phyloP scores from a whole-genome alignment of 164 flowering plant genomes.

The Liriodendron chinense region DNA sequence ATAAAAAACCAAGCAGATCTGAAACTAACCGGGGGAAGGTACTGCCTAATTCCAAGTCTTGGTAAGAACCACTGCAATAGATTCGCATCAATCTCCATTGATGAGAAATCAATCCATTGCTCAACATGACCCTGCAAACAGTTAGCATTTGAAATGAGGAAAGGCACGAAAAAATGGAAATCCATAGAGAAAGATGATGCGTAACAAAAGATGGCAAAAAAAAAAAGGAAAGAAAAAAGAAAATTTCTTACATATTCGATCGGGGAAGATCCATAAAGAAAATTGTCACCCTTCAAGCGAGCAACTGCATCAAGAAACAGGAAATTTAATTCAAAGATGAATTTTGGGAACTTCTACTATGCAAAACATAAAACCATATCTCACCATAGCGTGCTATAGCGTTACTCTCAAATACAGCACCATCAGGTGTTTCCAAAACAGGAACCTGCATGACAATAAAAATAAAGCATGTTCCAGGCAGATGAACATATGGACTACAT shows the following conservation, averaged over 20 bases:
- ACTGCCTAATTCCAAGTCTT: constrained; percentile 36
- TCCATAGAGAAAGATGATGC: background rate
- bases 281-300: constrained; percentile 51
- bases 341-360: background rate
- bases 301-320: constrained; percentile 50
- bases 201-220: background rate
- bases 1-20: constrained; percentile 42
- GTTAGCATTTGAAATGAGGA: background rate
- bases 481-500: background rate
- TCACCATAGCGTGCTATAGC: constrained; percentile 79
- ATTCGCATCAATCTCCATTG: constrained; percentile 62
- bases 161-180: background rate
- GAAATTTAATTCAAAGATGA: background rate
- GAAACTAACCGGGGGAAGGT: constrained; percentile 9
- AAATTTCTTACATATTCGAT: constrained; percentile 64
- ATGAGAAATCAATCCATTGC: constrained; percentile 87
- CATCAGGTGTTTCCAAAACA: constrained; percentile 76
- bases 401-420: constrained; percentile 77
- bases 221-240: background rate
- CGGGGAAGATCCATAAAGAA: constrained; percentile 60
- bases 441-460: constrained; percentile 44
- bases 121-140: constrained; percentile 55
- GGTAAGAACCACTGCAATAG: constrained; percentile 46
- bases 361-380: background rate
- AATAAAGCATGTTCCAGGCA: constrained; percentile 3